Evolutionary conservation across 1,139 yeast genomes (phyloP), one percentile per base, ranked within the genome.

Genomic region (Hyphopichia wangnamkhiaoensis): DNA sequence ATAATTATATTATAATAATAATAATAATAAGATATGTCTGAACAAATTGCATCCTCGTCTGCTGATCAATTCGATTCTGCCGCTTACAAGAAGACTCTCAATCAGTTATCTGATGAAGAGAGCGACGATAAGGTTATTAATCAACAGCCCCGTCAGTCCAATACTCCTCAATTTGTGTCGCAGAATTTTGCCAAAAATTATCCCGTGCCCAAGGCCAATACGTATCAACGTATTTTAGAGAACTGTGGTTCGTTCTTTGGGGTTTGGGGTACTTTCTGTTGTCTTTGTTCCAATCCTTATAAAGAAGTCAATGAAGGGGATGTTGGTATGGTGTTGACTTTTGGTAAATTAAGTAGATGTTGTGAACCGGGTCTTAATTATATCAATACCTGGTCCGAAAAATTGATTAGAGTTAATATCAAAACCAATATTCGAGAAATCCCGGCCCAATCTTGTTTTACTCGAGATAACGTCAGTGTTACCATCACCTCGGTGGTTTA

Each of bases 311-410:
- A 73, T 32, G 88, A 83, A 60, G 91, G 91, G 56, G 71, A 78
- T 44, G 89, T 84, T 41, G 91, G 90, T 13, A 68, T 84, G 43
- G 73, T 84, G 34, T 84, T 84, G 40, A 73, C 77, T 33, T 84
- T 82, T 57, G 91, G 91, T 52, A 82, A 84, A 39, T 71, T 83
- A 48, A 70, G 83, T 43, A 69, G 82, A 57, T 70, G 83, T 6
- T 84, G 79, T 29, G 90, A 83, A 56, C 89, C 90, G 2, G 91
- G 91, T 36, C 71, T 83, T 41, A 69, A 77, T 18, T 78, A 78
- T 51, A 81, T 84, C 39, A 83, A 83, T 57, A 80, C 82, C 13
- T 70, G 84, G 69, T 71, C 82, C 35, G 90, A 84, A 54, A 74
- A 65, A 45, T 59, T 84, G 50, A 64, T 68, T 43, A 56, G 59